Percentiles rank a stretch among this genome's conserved stretches.
Evolutionary conservation across 352 stramenopile species (phyloP).

Genomic region (Phytopythium ostracodes): DNA sequence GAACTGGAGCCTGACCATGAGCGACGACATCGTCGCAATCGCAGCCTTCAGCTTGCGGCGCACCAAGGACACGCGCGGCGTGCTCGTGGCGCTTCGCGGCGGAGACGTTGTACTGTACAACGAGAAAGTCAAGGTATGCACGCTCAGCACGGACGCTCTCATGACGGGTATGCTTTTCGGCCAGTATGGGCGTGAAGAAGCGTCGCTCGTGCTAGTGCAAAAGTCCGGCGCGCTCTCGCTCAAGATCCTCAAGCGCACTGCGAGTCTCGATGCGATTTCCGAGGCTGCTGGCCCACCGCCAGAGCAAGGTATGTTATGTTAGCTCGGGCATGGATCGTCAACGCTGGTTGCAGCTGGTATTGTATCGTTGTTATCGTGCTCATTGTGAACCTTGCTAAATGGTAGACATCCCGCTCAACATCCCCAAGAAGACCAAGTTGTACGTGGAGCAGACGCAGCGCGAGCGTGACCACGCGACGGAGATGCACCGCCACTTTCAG

Average conservation of each 20-base stretch:
- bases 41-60: constrained; percentile 66
- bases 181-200: constrained; percentile 85
- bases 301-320: constrained; percentile 61
- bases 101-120: constrained; percentile 88
- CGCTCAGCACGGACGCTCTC: constrained; percentile 51
- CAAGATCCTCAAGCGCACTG: constrained; percentile 88
- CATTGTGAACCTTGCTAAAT: neutral
- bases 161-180: constrained; percentile 85
- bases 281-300: constrained; percentile 69
- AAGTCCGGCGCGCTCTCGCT: constrained; percentile 78
- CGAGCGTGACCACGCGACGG: constrained; percentile 83
- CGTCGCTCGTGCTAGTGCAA: constrained; percentile 75
- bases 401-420: constrained; percentile 86
- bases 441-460: constrained; percentile 92
- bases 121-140: constrained; percentile 83
- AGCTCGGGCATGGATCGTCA: neutral
- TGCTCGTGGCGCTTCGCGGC: constrained; percentile 82
- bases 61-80: constrained; percentile 70
- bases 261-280: constrained; percentile 70
- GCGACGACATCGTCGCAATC: constrained; percentile 80
- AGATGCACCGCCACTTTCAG: constrained; percentile 93
- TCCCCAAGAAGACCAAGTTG: constrained; percentile 93
- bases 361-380: neutral
- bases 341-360: neutral
- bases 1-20: constrained; percentile 87